Base-by-base conservation (phyloP, 495 filamentous ascomycete genomes). In the Penicillium tannophilum region DNA sequence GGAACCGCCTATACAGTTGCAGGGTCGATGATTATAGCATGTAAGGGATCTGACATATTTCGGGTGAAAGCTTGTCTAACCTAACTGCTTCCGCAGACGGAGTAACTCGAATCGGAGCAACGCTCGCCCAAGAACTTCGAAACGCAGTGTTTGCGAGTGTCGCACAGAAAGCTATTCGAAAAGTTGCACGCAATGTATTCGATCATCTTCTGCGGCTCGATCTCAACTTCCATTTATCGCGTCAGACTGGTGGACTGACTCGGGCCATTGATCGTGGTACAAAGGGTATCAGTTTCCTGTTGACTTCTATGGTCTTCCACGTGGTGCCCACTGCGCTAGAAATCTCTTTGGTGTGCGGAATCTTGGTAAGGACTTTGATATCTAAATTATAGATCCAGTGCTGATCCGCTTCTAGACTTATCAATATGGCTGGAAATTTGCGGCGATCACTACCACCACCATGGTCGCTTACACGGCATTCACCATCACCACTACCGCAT, bases 301-400 rank as follows among this genome's bases (percentile, higher is more conserved):
- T 98, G 55, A 96, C 91, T 9, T 97, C 93, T 41, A 98, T 98
- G 94, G 92, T 98, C 36, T 98, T 98, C 67, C 95, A 98, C 67
- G 90, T 98, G 43, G 82, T 98, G 16, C 94, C 94, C 0, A 98
- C 94, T 0, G 91, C 92, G 0, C 72, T 98, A 51, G 94, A 98
- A 72, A 97, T 98, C 51, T 84, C 85, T 45, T 89, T 98, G 78
- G 94, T 98, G 2, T 98, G 94, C 68, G 92, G 95, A 55, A 97
- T 91, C 52, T 67, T 91, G 68, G 86, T 88, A 79, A 54, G n/a
- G 17, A 4, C 16, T 45, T 52, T 30, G 5, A 39, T 12, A 11
- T n/a, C 14, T 20, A 10, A 61, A 35, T 33, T 48, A 17, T n/a
- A 31, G 26, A 49, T 9, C 14, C 12, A n/a, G 33, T 43, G 45